A percentile compares a stretch with the other conserved stretches of the same genome.
phyloP scores from a whole-genome alignment of 306 rosid genomes.

The Acacia melanoxylon region DNA sequence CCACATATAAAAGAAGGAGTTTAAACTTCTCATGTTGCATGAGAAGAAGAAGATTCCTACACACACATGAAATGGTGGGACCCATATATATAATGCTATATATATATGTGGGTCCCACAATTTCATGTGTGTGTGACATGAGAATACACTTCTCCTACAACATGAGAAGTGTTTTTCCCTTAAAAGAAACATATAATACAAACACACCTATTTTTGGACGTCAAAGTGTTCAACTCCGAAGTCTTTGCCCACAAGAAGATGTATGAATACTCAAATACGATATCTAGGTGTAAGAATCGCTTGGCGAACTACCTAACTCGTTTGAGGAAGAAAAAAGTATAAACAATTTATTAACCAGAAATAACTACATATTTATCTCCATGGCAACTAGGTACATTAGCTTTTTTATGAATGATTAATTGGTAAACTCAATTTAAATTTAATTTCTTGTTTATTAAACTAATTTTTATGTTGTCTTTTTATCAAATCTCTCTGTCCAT shows the following conservation, averaged over 20 bases:
- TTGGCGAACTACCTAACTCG: constrained; percentile 37
- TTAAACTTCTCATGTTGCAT: no score
- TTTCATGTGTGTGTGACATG: no score
- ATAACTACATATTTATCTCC: neutral
- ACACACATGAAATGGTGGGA: no score
- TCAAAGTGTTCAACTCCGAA: constrained; percentile 31
- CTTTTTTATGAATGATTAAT: no score
- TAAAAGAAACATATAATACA: neutral
- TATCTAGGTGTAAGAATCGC: constrained; percentile 36
- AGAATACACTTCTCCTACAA: no score
- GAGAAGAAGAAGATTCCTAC: no score
- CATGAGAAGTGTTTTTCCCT: no score
- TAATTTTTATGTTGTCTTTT: neutral
- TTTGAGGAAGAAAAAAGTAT: neutral
- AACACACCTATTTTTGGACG: constrained; percentile 10
- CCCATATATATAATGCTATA: no score
- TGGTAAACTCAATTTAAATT: neutral
- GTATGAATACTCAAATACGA: constrained; percentile 27
- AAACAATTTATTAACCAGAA: neutral
- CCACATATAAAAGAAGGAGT: neutral
- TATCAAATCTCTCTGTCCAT: neutral
- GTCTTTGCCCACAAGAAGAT: constrained; percentile 39
- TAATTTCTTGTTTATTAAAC: neutral
- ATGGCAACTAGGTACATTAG: neutral
- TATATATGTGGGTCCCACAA: no score